Conservation (phyloP, 2,329 filamentous ascomycete genomes). For the Penicillium sp. region DNA sequence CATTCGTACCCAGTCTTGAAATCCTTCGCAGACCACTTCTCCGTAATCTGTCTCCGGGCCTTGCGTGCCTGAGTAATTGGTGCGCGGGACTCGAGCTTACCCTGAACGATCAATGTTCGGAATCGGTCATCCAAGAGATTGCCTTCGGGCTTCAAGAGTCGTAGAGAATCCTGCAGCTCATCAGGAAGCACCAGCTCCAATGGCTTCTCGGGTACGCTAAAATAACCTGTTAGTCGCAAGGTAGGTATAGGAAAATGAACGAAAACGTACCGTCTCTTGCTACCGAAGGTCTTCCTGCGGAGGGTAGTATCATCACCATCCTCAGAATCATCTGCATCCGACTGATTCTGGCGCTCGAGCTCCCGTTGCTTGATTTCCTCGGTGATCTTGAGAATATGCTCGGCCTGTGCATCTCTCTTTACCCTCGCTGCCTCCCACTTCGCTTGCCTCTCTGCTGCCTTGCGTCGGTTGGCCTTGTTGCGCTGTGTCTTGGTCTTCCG, state of each 20-base stretch:
- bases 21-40: slow-evolving; percentile 98
- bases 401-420: slow-evolving; percentile 61
- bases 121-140: slow-evolving; percentile 89
- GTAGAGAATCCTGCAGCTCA: slow-evolving; percentile 70
- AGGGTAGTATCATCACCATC: slow-evolving; percentile 57
- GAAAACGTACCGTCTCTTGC: slow-evolving; percentile 44
- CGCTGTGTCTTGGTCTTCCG: slow-evolving; percentile 78
- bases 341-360: slow-evolving; percentile 37
- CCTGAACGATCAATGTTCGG: slow-evolving; percentile 75
- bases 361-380: slow-evolving; percentile 43
- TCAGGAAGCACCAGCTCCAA: slow-evolving; percentile 74
- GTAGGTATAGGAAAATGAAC: not conserved
- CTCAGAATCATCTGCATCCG: slow-evolving; percentile 33
- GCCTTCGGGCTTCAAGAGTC: slow-evolving; percentile 85
- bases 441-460: slow-evolving; percentile 69
- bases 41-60: slow-evolving; percentile 68
- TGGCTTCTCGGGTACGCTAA: slow-evolving; percentile 58
- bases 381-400: slow-evolving; percentile 62
- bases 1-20: slow-evolving; percentile 48
- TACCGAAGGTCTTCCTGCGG: slow-evolving; percentile 63
- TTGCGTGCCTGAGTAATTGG: slow-evolving; percentile 74
- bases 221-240: slow-evolving; percentile 15
- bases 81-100: slow-evolving; percentile 76
- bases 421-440: slow-evolving; percentile 70
- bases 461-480: slow-evolving; percentile 79